phyloP scores from a whole-genome alignment of 2,329 filamentous ascomycete species.

The Fusarium citri region DNA sequence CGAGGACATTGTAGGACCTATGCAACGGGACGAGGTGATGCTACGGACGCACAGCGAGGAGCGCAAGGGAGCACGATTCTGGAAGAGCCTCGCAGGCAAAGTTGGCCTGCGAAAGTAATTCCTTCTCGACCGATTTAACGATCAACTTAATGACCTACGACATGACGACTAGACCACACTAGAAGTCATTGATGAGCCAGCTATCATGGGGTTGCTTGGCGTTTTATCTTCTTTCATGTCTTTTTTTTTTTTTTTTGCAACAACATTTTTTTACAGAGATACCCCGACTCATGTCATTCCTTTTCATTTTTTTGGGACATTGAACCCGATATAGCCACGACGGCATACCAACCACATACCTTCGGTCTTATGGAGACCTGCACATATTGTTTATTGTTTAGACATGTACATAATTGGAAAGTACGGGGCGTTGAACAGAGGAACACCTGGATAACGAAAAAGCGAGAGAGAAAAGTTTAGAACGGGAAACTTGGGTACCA shows the following conservation, averaged over 20 bases:
- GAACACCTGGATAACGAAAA: constrained; percentile 34
- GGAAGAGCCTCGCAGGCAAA: constrained; percentile 62
- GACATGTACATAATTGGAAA: constrained; percentile 42
- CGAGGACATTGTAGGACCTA: constrained; percentile 92
- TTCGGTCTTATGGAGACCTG: constrained; percentile 17
- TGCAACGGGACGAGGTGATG: constrained; percentile 74
- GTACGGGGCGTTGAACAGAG: constrained; percentile 40
- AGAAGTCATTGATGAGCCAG: constrained; percentile 32
- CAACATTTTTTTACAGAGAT: constrained; percentile 37
- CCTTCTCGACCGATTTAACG: constrained; percentile 17
- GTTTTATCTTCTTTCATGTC: constrained; percentile 35
- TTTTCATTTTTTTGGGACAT: constrained; percentile 34
- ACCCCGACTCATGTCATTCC: constrained; percentile 48
- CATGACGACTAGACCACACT: constrained; percentile 41
- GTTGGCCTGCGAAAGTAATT: constrained; percentile 52
- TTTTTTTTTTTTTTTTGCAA: constrained; percentile 32
- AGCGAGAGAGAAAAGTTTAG: constrained; percentile 44
- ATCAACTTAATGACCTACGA: constrained; percentile 42
- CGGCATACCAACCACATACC: constrained; percentile 35
- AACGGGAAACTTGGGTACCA: constrained; percentile 32
- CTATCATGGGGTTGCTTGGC: constrained; percentile 37
- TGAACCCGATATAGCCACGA: constrained; percentile 37
- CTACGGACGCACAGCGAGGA: constrained; percentile 58
- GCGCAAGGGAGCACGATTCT: constrained; percentile 59
- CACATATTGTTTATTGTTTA: constrained; percentile 45